Percentiles rank a stretch among this genome's conserved stretches.
Conservation (phyloP, 768 basidiomycete genomes). For the Terana coerulea region DNA sequence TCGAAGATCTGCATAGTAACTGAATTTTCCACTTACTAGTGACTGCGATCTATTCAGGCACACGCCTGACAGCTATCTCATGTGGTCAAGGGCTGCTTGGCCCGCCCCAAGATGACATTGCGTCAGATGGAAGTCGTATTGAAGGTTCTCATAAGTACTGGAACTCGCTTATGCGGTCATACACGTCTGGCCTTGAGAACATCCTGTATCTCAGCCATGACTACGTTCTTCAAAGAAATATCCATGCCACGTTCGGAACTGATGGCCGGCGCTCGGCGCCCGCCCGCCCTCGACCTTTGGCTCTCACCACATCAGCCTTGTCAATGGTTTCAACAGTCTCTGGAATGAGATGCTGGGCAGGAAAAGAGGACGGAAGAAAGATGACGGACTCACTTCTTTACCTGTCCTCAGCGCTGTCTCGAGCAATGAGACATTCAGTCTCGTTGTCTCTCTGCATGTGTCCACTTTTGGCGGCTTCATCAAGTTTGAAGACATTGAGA, state of each 20-base stretch:
- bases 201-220: slow-evolving; percentile 19
- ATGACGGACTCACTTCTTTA: no score
- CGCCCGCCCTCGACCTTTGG: slow-evolving; percentile 13
- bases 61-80: slow-evolving; percentile 26
- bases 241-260: slow-evolving; percentile 1
- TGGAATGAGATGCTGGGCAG: slow-evolving; percentile 10
- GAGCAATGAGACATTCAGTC: slow-evolving; percentile 4
- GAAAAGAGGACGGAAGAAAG: neutral
- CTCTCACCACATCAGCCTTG: slow-evolving; percentile 24
- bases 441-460: slow-evolving; percentile 3
- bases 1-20: neutral
- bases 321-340: slow-evolving; percentile 12
- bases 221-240: slow-evolving; percentile 22
- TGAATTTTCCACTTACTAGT: neutral
- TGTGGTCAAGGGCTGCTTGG: slow-evolving; percentile 26
- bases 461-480: no score
- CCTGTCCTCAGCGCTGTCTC: neutral
- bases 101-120: slow-evolving; percentile 19
- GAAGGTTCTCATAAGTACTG: slow-evolving; percentile 28
- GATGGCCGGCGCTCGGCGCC: neutral
- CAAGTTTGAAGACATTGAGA: no score
- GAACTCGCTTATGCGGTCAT: slow-evolving; percentile 20
- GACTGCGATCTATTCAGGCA: slow-evolving; percentile 14
- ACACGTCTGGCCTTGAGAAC: slow-evolving; percentile 22
- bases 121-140: slow-evolving; percentile 25